Evolutionary conservation across 495 filamentous ascomycete species (phyloP).

Genomic region (Penicillium parvum): DNA sequence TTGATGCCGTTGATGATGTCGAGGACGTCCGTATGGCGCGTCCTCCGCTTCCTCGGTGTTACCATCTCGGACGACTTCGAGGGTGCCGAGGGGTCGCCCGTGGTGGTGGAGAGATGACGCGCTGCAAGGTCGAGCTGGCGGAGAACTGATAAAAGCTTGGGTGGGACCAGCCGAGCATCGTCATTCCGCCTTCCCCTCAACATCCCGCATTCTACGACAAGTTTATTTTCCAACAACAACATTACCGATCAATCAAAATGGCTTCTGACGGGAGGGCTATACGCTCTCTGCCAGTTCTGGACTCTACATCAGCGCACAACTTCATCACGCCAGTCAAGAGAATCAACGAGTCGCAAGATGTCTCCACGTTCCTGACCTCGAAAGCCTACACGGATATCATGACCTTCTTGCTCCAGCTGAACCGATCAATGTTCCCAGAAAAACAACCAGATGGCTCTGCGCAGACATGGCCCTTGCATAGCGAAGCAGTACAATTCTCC

Average conservation of each 20-base stretch:
- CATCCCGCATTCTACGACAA: not conserved
- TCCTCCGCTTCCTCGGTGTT: slow-evolving; percentile 2
- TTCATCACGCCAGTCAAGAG: slow-evolving; percentile 52
- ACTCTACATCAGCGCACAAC: slow-evolving; percentile 23
- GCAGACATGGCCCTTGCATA: slow-evolving; percentile 52
- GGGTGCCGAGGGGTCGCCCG: slow-evolving; percentile 1
- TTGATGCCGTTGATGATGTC: not conserved
- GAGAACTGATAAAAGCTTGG: slow-evolving; percentile 6
- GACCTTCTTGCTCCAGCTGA: slow-evolving; percentile 83
- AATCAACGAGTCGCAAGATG: slow-evolving; percentile 79
- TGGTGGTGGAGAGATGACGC: not conserved
- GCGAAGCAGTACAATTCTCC: slow-evolving; percentile 47
- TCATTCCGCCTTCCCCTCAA: slow-evolving; percentile 15
- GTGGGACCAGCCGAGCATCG: slow-evolving; percentile 8
- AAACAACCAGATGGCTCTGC: slow-evolving; percentile 30
- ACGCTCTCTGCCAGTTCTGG: slow-evolving; percentile 29
- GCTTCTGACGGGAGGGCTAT: slow-evolving; percentile 18
- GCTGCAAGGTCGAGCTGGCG: slow-evolving; percentile 1
- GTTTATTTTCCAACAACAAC: not conserved
- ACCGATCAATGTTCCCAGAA: slow-evolving; percentile 79
- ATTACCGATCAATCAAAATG: slow-evolving; percentile 17
- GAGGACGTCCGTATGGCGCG: slow-evolving; percentile 1
- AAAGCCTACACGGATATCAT: slow-evolving; percentile 82
- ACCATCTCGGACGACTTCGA: slow-evolving; percentile 4
- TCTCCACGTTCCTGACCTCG: slow-evolving; percentile 68